These are phyloP conservation scores for Grifola frondosa DNA, from an alignment of 1,284 basidiomycete species.

Conservation along the genomic window DNA sequence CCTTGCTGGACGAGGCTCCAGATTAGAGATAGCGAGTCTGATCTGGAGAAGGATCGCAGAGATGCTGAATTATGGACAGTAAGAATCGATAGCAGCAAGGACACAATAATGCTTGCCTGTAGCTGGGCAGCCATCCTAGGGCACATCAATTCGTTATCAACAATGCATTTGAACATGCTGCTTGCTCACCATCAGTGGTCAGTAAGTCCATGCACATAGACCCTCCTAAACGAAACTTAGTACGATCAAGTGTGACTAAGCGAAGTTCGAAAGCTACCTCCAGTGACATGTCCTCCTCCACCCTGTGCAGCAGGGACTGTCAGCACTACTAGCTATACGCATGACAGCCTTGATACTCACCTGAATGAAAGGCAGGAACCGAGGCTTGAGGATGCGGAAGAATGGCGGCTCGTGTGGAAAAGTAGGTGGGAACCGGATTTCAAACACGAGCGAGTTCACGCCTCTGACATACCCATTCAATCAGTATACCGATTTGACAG, in stretches of 20 bases:
- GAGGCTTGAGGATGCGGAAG: conserved; percentile 61
- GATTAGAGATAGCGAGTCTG: conserved; percentile 58
- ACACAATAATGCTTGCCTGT: conserved; percentile 41
- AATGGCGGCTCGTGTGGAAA: conserved; percentile 62
- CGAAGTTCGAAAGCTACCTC: conserved; percentile 37
- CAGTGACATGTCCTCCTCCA: conserved; percentile 63
- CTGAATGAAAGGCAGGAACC: conserved; percentile 58
- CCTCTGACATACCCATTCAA: conserved; percentile 27
- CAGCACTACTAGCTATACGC: background rate
- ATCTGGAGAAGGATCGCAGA: conserved; percentile 63
- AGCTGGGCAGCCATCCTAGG: conserved; percentile 62
- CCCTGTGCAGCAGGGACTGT: conserved; percentile 32
- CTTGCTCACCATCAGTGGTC: conserved; percentile 52
- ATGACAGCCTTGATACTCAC: conserved; percentile 18
- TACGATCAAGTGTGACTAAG: conserved; percentile 1
- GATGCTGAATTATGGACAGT: conserved; percentile 39
- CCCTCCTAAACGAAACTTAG: conserved; percentile 40
- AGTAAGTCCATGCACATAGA: conserved; percentile 70
- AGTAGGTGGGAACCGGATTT: conserved; percentile 58
- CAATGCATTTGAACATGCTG: background rate
- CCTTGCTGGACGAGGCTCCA: conserved; percentile 56
- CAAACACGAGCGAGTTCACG: conserved; percentile 62
- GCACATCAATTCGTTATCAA: background rate
- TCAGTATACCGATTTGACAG: background rate
- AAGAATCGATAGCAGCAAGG: background rate